Conservation (phyloP, 2,329 filamentous ascomycete genomes). For the Dothistroma septosporum region DNA sequence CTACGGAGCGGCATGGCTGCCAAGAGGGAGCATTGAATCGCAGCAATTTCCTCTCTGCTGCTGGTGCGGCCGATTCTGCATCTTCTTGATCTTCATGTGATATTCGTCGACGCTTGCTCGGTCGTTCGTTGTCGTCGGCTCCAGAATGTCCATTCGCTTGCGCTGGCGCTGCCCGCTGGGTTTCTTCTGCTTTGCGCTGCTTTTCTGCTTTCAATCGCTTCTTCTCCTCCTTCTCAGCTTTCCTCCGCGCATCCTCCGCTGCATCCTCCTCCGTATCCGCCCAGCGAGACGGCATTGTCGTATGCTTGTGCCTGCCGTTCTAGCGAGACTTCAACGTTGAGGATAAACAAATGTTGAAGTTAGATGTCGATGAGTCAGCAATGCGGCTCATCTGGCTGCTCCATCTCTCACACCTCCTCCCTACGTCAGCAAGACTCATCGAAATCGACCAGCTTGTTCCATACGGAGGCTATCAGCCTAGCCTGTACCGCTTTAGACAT, state of each 20-base stretch:
- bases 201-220: constrained; percentile 79
- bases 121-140: constrained; percentile 35
- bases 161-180: constrained; percentile 37
- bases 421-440: too few relatives aligned
- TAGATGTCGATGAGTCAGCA: background rate
- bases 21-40: constrained; percentile 67
- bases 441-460: too few relatives aligned
- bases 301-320: constrained; percentile 4
- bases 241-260: constrained; percentile 66
- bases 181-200: constrained; percentile 61
- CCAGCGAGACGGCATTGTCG: constrained; percentile 66
- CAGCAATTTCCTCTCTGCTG: constrained; percentile 56
- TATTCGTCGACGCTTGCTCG: constrained; percentile 60
- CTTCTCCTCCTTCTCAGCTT: constrained; percentile 83
- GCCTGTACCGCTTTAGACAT: too few relatives aligned
- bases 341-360: background rate
- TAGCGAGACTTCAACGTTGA: background rate
- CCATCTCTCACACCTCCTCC: too few relatives aligned
- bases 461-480: too few relatives aligned
- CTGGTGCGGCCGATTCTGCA: constrained; percentile 28
- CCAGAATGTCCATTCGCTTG: constrained; percentile 25
- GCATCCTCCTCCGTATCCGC: constrained; percentile 78
- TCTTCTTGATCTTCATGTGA: constrained; percentile 44
- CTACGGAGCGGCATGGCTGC: constrained; percentile 69
- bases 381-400: background rate